Evolutionary conservation across 768 basidiomycete genomes (phyloP).

Genomic region (Hirschioporus abietinus): DNA sequence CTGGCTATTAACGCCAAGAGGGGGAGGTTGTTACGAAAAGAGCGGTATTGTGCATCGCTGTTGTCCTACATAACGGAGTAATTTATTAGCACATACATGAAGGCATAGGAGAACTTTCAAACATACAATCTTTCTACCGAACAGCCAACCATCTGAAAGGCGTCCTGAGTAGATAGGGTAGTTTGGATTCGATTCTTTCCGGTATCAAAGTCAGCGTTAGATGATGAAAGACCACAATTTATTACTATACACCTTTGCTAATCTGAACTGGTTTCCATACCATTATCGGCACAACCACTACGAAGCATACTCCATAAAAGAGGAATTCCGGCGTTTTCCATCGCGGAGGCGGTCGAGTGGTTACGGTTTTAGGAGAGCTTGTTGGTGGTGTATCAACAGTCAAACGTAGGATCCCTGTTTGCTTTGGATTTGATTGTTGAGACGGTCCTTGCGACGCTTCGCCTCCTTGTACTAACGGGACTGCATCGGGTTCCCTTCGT

Average conservation of each 20-base stretch:
- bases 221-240: slow-evolving; percentile 6
- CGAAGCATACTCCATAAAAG: slow-evolving; percentile 60
- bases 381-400: slow-evolving; percentile 54
- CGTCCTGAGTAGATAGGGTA: slow-evolving; percentile 52
- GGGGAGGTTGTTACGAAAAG: slow-evolving; percentile 78
- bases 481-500: not conserved
- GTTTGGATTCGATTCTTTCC: slow-evolving; percentile 70
- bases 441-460: not conserved
- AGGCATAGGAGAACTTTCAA: not conserved
- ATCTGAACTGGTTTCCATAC: slow-evolving; percentile 66
- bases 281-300: slow-evolving; percentile 67
- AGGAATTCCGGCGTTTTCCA: slow-evolving; percentile 84
- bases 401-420: slow-evolving; percentile 35
- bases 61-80: slow-evolving; percentile 63
- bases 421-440: not conserved
- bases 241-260: slow-evolving; percentile 61
- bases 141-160: slow-evolving; percentile 76
- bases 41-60: slow-evolving; percentile 86
- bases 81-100: not conserved
- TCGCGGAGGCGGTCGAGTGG: slow-evolving; percentile 38
- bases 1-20: slow-evolving; percentile 46
- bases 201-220: slow-evolving; percentile 6
- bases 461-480: not conserved
- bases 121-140: slow-evolving; percentile 73
- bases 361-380: slow-evolving; percentile 23